Evolutionary conservation across 345 rosid species (phyloP).

Genomic region (Geranium rotundifolium): DNA sequence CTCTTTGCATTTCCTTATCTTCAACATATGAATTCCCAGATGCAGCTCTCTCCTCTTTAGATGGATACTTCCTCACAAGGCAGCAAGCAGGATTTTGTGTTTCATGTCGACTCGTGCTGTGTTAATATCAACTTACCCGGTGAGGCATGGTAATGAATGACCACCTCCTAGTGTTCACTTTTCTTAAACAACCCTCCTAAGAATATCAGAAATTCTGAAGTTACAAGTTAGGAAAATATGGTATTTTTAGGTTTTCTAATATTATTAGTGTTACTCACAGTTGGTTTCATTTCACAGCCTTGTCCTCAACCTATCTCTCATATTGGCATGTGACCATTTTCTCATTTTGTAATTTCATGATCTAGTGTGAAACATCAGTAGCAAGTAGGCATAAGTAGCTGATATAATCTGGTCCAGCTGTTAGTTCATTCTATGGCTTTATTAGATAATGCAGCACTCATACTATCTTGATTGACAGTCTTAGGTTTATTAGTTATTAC

Average conservation of each 20-base stretch:
- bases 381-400: too few relatives aligned
- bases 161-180: constrained; percentile 34
- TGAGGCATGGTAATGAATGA: constrained; percentile 39
- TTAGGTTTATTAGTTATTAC: too few relatives aligned
- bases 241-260: neutral
- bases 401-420: too few relatives aligned
- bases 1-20: too few relatives aligned
- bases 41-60: constrained; percentile 11
- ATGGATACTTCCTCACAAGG: constrained; percentile 7
- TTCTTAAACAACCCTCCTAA: constrained; percentile 19
- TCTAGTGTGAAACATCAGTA: too few relatives aligned
- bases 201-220: constrained; percentile 38
- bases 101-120: constrained; percentile 2
- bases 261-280: neutral
- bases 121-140: constrained; percentile 19
- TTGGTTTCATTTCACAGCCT: neutral
- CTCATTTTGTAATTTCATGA: too few relatives aligned
- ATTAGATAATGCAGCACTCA: too few relatives aligned
- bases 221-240: constrained; percentile 4
- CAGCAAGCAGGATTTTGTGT: constrained; percentile 8
- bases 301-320: too few relatives aligned
- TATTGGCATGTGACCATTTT: too few relatives aligned
- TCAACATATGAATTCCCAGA: constrained; percentile 17
- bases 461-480: too few relatives aligned
- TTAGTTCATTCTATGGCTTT: too few relatives aligned